These are phyloP conservation scores for Escallonia rubra DNA, from an alignment of 129 eudicot genomes.

Conservation along the genomic window DNA sequence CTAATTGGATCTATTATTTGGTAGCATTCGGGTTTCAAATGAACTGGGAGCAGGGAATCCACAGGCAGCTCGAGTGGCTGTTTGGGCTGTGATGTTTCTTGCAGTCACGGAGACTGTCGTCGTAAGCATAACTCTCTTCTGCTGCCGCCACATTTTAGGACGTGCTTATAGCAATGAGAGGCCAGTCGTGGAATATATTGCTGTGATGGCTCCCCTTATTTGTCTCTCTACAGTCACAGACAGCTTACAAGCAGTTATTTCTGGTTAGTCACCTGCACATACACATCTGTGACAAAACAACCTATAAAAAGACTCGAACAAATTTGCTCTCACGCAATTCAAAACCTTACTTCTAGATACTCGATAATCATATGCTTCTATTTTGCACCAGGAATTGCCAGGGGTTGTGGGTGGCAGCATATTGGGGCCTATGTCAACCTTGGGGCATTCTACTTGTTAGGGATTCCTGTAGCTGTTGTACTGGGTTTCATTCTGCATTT, in stretches of 20 bases:
- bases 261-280: slow-evolving; percentile 31
- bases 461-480: slow-evolving; percentile 48
- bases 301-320: neutral
- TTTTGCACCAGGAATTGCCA: slow-evolving; percentile 47
- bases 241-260: slow-evolving; percentile 59
- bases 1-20: neutral
- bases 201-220: slow-evolving; percentile 52
- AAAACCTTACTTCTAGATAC: too few relatives aligned
- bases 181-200: slow-evolving; percentile 45
- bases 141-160: slow-evolving; percentile 42
- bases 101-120: slow-evolving; percentile 39
- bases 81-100: slow-evolving; percentile 26
- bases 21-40: slow-evolving; percentile 68
- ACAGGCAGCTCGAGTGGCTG: slow-evolving; percentile 46
- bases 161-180: slow-evolving; percentile 46
- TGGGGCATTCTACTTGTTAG: slow-evolving; percentile 62
- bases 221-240: slow-evolving; percentile 52
- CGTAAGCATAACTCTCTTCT: slow-evolving; percentile 24
- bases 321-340: too few relatives aligned
- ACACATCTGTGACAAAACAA: neutral
- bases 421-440: slow-evolving; percentile 68
- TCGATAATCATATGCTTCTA: neutral
- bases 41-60: slow-evolving; percentile 78
- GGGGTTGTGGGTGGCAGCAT: slow-evolving; percentile 87
- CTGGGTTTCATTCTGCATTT: slow-evolving; percentile 52